Conservation (phyloP, 345 rosid genomes). For the Gossypium ekmanianum region DNA sequence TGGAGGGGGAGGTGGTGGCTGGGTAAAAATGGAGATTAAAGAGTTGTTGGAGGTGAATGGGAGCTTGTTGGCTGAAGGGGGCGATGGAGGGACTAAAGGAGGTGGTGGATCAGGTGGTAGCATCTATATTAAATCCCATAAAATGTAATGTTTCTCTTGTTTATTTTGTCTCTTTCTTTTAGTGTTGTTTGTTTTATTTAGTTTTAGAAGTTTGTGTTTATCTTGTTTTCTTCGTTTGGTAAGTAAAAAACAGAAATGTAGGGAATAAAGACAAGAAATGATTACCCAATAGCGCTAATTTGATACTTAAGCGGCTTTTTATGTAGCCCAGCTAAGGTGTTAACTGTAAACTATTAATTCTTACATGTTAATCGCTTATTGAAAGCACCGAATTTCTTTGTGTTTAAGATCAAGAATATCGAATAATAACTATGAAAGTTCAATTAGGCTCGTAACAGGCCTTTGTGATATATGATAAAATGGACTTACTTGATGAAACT, state of each 20-base stretch:
- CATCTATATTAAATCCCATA: slow-evolving; percentile 58
- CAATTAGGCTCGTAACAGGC: background rate
- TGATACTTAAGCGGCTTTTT: background rate
- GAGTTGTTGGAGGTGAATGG: slow-evolving; percentile 60
- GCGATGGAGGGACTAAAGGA: slow-evolving; percentile 61
- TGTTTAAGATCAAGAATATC: background rate
- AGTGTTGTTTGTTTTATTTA: slow-evolving; percentile 18
- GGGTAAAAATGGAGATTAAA: slow-evolving; percentile 47
- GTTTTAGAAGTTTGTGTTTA: slow-evolving; percentile 6
- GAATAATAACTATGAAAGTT: background rate
- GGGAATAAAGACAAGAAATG: slow-evolving; percentile 1
- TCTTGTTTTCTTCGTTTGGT: background rate
- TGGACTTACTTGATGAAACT: background rate
- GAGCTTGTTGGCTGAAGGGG: slow-evolving; percentile 76
- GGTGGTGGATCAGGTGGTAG: slow-evolving; percentile 99
- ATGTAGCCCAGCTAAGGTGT: background rate
- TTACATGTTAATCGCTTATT: background rate
- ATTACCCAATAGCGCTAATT: background rate
- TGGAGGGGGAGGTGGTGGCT: slow-evolving; percentile 95
- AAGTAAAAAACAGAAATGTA: background rate
- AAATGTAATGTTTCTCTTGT: slow-evolving; percentile 58
- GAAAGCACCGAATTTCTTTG: background rate
- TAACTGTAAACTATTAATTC: background rate
- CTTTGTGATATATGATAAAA: background rate
- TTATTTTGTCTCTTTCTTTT: slow-evolving; percentile 14